Conservation (phyloP, 2,329 filamentous ascomycete species). For the Tolypocladium ovalisporum region DNA sequence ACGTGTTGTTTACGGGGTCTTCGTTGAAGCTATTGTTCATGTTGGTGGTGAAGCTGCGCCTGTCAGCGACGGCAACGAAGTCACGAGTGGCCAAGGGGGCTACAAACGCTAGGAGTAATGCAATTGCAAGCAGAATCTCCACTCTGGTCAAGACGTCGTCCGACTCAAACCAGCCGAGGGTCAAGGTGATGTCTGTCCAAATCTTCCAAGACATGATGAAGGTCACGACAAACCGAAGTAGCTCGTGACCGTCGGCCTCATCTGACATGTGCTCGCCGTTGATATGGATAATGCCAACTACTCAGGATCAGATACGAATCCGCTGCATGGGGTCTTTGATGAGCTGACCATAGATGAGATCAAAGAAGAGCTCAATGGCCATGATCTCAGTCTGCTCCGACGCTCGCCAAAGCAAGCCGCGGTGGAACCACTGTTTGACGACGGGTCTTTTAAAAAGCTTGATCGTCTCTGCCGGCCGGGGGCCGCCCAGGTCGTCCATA, state of each 20-base stretch:
- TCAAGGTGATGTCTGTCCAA: conserved; percentile 46
- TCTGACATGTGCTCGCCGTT: conserved; percentile 51
- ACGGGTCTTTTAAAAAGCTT: conserved; percentile 49
- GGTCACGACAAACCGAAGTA: conserved; percentile 49
- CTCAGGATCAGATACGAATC: background rate
- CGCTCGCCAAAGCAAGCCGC: conserved; percentile 52
- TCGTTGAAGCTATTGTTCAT: conserved; percentile 45
- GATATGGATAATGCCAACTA: conserved; percentile 51
- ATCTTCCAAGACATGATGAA: conserved; percentile 55
- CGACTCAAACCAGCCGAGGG: conserved; percentile 51
- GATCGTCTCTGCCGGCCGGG: conserved; percentile 31
- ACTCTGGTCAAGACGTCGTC: conserved; percentile 49
- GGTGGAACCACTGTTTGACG: conserved; percentile 55
- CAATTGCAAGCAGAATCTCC: conserved; percentile 48
- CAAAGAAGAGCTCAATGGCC: conserved; percentile 54
- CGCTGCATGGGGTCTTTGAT: background rate
- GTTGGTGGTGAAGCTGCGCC: conserved; percentile 44
- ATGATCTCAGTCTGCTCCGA: conserved; percentile 48
- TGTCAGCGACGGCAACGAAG: background rate
- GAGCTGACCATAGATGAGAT: conserved; percentile 40
- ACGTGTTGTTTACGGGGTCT: conserved; percentile 33
- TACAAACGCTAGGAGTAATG: conserved; percentile 44
- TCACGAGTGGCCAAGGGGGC: background rate
- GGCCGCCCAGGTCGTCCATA: background rate
- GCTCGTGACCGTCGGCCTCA: conserved; percentile 38